Evolutionary conservation across 2,329 filamentous ascomycete species (phyloP).

Genomic region (Pseudocercospora crystallina): DNA sequence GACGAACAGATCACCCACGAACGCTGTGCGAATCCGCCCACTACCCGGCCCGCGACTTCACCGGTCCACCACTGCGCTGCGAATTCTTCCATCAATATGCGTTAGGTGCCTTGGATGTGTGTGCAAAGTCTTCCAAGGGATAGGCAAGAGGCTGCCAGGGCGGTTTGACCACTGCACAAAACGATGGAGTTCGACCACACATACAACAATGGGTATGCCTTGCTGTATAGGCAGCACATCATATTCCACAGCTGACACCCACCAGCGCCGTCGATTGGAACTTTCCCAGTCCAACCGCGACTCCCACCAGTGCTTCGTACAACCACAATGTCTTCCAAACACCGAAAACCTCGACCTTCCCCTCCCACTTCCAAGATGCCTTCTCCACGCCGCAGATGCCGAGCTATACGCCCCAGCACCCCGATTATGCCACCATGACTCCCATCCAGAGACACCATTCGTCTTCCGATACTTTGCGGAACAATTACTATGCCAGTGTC

Average conservation of each 20-base stretch:
- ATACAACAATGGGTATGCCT: conserved; percentile 21
- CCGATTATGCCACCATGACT: conserved; percentile 29
- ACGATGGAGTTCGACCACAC: conserved; percentile 26
- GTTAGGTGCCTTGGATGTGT: conserved; percentile 7
- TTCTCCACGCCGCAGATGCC: conserved; percentile 51
- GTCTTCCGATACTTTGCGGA: conserved; percentile 29
- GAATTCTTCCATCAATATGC: conserved; percentile 8
- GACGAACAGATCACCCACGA: not conserved
- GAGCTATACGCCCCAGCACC: conserved; percentile 36
- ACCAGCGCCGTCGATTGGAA: conserved; percentile 48
- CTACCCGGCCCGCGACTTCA: conserved; percentile 12
- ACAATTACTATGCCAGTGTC: conserved; percentile 28
- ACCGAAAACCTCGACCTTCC: conserved; percentile 43
- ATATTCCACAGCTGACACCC: conserved; percentile 9
- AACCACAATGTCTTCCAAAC: conserved; percentile 44
- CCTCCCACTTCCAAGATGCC: conserved; percentile 51
- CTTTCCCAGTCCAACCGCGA: conserved; percentile 52
- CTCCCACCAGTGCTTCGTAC: conserved; percentile 45
- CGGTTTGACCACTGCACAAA: conserved; percentile 5
- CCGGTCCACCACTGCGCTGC: conserved; percentile 5
- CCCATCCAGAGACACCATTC: conserved; percentile 27
- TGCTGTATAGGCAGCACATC: conserved; percentile 5
- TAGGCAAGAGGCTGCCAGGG: conserved; percentile 15
- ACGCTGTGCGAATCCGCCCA: not conserved
- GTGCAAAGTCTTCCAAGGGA: conserved; percentile 12